Percentiles rank a stretch among this genome's conserved stretches.
Conservation (phyloP, 352 stramenopile species). For the Globisporangium cederbergense region DNA sequence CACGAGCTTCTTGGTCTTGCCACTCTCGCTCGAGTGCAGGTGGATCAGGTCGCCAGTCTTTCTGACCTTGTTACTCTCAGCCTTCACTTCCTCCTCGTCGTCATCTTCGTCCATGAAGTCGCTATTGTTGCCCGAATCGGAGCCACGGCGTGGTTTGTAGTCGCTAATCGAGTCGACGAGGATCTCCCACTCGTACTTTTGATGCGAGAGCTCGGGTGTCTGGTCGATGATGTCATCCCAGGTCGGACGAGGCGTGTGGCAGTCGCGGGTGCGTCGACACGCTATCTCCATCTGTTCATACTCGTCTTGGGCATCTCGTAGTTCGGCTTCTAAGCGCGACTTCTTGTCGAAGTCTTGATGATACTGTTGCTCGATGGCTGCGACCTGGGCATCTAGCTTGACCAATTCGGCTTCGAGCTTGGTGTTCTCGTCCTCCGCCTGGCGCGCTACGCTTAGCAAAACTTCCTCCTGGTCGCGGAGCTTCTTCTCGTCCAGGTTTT, state of each 20-base stretch:
- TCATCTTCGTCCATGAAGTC: conserved; percentile 9
- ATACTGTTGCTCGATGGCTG: conserved; percentile 36
- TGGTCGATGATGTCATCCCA: conserved; percentile 59
- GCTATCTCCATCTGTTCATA: conserved; percentile 27
- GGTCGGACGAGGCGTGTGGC: conserved; percentile 63
- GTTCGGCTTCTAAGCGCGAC: conserved; percentile 11
- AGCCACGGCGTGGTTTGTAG: not conserved
- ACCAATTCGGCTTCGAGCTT: conserved; percentile 39
- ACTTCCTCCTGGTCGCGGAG: conserved; percentile 41
- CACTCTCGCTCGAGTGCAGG: not conserved
- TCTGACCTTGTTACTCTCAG: not conserved
- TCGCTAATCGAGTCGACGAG: conserved; percentile 15
- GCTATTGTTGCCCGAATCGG: not conserved
- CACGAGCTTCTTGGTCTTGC: conserved; percentile 45
- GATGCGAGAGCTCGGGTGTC: conserved; percentile 58
- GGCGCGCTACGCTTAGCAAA: conserved; percentile 23
- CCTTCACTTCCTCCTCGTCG: not conserved
- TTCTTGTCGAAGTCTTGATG: conserved; percentile 28
- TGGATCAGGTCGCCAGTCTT: not conserved
- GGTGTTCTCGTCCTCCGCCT: conserved; percentile 39
- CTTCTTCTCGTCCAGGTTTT: conserved; percentile 64
- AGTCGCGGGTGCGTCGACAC: conserved; percentile 33
- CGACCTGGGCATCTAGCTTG: conserved; percentile 31
- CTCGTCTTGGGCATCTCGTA: conserved; percentile 24
- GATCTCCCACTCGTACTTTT: conserved; percentile 55